Percentiles rank a stretch among this genome's conserved stretches.
These are phyloP conservation scores for Neopestalotiopsis rosae DNA, from an alignment of 2,329 filamentous ascomycete species.

Conservation along the genomic window DNA sequence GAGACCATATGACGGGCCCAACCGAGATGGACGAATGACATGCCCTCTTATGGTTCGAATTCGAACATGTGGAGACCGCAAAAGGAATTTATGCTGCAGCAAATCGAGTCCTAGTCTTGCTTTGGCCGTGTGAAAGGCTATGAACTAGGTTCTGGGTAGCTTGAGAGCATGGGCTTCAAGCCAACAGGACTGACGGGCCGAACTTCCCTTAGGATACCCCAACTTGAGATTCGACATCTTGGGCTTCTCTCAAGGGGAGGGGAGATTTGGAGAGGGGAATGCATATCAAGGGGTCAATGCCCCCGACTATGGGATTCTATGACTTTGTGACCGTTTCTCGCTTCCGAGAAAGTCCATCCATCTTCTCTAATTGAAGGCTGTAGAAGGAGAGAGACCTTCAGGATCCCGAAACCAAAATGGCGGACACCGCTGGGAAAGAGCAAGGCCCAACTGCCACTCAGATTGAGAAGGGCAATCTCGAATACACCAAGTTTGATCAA, in stretches of 20 bases:
- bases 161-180: neutral
- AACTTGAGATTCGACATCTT: neutral
- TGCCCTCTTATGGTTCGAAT: neutral
- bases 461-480: slow-evolving; percentile 36
- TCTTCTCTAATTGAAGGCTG: neutral
- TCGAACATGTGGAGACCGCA: neutral
- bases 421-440: slow-evolving; percentile 4
- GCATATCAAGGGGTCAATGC: neutral
- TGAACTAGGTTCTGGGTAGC: neutral
- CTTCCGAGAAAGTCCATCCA: neutral
- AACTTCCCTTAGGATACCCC: neutral
- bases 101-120: neutral
- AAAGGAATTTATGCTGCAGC: neutral
- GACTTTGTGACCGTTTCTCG: neutral
- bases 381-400: neutral
- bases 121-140: neutral
- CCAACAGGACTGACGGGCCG: slow-evolving; percentile 8
- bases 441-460: slow-evolving; percentile 18
- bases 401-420: neutral
- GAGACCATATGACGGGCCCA: neutral
- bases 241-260: neutral
- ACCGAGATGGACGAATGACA: neutral
- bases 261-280: neutral
- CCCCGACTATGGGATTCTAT: neutral
- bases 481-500: slow-evolving; percentile 38